phyloP scores from a whole-genome alignment of 2,329 filamentous ascomycete genomes.

The Coniochaeta prunicola region DNA sequence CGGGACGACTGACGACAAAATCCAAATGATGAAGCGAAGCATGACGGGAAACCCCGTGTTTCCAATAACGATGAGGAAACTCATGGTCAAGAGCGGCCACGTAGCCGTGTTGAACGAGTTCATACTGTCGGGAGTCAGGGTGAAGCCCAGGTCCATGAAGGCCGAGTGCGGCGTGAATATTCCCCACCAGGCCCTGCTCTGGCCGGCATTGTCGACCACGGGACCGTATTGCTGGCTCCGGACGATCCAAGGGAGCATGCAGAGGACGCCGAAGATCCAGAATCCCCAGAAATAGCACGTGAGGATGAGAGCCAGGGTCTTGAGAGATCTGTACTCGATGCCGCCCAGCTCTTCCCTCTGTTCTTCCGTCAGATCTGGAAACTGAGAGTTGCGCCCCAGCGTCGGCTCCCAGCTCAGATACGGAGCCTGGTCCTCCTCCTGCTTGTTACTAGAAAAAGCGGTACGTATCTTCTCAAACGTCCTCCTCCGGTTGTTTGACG shows the following conservation, averaged over 20 bases:
- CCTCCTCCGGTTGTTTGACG: conserved; percentile 19
- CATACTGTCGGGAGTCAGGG: conserved; percentile 91
- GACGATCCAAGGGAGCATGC: conserved; percentile 74
- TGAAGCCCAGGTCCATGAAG: conserved; percentile 94
- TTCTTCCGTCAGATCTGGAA: conserved; percentile 79
- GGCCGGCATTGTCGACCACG: conserved; percentile 53
- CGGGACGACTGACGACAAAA: conserved; percentile 59
- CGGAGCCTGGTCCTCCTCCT: conserved; percentile 56
- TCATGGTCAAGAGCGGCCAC: conserved; percentile 68
- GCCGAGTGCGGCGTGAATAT: conserved; percentile 82
- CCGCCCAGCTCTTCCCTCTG: conserved; percentile 93
- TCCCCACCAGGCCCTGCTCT: conserved; percentile 78
- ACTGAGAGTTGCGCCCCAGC: conserved; percentile 86
- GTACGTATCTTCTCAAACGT: conserved; percentile 54
- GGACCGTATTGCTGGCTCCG: conserved; percentile 52
- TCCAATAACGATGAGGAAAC: conserved; percentile 85
- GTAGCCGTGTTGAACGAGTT: conserved; percentile 73
- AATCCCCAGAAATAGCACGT: conserved; percentile 78
- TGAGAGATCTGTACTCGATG: conserved; percentile 90
- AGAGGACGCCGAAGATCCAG: conserved; percentile 66
- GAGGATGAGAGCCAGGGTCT: conserved; percentile 74
- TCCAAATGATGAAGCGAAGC: conserved; percentile 90
- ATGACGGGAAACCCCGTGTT: conserved; percentile 95
- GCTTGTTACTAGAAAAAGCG: conserved; percentile 45
- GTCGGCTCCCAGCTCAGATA: conserved; percentile 95